Percentiles rank a stretch among this genome's conserved stretches.
Evolutionary conservation across 2,329 filamentous ascomycete genomes (phyloP).

Genomic region (Gliomastix tumulicola): DNA sequence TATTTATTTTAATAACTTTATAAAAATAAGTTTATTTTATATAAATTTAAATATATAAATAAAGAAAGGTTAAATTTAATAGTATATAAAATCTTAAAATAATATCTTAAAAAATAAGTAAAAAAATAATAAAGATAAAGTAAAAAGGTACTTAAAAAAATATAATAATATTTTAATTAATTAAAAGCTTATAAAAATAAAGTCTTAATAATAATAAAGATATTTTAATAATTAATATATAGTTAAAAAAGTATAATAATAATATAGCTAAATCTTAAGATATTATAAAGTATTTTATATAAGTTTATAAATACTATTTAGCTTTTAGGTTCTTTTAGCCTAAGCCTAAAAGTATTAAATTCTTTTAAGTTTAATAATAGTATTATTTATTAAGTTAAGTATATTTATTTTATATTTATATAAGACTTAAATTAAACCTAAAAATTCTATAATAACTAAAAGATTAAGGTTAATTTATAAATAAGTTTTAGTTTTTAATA

Average conservation of each 20-base stretch:
- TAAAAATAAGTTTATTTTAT: too few relatives aligned
- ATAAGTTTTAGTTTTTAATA: too few relatives aligned
- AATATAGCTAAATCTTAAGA: not conserved
- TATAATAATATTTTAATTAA: too few relatives aligned
- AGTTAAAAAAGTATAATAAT: not conserved
- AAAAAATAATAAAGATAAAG: not conserved
- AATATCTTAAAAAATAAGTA: not conserved
- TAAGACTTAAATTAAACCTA: not conserved
- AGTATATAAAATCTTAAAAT: not conserved
- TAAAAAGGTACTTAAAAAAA: too few relatives aligned
- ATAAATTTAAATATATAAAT: too few relatives aligned
- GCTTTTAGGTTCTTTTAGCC: not conserved
- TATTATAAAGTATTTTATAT: not conserved
- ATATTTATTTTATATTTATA: not conserved
- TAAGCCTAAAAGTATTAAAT: not conserved
- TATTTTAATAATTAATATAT: too few relatives aligned
- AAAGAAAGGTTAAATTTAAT: not conserved
- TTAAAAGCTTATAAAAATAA: not conserved
- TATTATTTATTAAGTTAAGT: not conserved
- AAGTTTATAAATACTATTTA: too few relatives aligned
- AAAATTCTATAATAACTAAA: not conserved
- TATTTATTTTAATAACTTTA: too few relatives aligned
- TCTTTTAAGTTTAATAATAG: not conserved
- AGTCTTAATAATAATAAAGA: too few relatives aligned
- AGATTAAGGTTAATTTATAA: too few relatives aligned